Conservation (phyloP, 345 rosid species). For the Durio zibethinus region DNA sequence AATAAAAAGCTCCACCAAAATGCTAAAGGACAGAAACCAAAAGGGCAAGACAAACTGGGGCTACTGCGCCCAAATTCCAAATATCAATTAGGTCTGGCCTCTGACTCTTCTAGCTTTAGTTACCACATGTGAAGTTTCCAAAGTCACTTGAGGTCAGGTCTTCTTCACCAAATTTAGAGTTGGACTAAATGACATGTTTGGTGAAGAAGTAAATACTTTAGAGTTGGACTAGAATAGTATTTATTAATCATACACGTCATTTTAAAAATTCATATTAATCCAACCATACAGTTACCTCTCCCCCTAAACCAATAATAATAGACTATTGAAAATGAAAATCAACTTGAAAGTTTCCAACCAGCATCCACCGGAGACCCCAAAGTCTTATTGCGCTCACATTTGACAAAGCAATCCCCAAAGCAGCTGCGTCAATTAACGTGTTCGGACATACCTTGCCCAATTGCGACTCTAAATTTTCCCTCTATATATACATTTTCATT, state of each 20-base stretch:
- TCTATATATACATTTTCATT: not conserved
- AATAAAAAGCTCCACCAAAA: not conserved
- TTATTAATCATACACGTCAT: not conserved
- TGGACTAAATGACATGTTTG: not conserved
- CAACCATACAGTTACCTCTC: not conserved
- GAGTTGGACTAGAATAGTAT: not conserved
- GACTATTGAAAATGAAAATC: not conserved
- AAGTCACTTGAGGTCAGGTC: too few species aligned
- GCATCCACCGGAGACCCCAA: not conserved
- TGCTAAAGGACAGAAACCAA: too few species aligned
- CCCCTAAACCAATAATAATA: not conserved
- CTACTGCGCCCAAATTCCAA: not conserved
- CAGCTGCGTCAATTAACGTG: constrained; percentile 27
- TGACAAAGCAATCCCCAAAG: too few species aligned
- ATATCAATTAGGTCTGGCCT: not conserved
- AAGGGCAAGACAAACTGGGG: not conserved
- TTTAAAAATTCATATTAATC: too few species aligned
- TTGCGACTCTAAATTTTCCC: not conserved
- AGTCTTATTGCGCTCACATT: not conserved
- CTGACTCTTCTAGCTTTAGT: too few species aligned
- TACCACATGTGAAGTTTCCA: too few species aligned
- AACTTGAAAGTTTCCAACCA: constrained; percentile 3
- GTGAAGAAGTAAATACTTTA: too few species aligned
- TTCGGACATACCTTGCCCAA: not conserved
- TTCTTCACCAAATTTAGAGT: too few species aligned